phyloP scores from a whole-genome alignment of 495 filamentous ascomycete genomes.

The Hyaloscypha finlandica region DNA sequence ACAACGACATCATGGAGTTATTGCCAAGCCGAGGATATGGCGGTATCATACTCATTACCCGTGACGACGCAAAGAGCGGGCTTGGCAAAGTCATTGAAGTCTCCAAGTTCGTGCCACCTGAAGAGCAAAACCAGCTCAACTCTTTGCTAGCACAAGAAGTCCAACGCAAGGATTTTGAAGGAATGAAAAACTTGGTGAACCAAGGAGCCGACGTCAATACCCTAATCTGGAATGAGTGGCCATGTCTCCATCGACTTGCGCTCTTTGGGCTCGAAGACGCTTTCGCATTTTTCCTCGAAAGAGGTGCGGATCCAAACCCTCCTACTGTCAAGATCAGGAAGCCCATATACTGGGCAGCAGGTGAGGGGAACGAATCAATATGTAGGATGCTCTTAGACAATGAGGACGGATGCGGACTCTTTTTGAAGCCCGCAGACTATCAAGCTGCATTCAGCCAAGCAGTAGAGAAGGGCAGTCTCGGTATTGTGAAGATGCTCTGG shows the following conservation, averaged over 20 bases:
- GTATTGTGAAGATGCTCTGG: slow-evolving; percentile 15
- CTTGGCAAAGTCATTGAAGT: slow-evolving; percentile 18
- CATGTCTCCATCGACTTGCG: slow-evolving; percentile 19
- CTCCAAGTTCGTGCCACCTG: slow-evolving; percentile 16
- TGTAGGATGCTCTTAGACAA: slow-evolving; percentile 18
- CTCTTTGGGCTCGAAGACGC: slow-evolving; percentile 22
- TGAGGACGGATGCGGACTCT: slow-evolving; percentile 7
- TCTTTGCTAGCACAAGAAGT: slow-evolving; percentile 15
- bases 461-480: slow-evolving; percentile 14
- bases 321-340: slow-evolving; percentile 9
- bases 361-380: slow-evolving; percentile 9
- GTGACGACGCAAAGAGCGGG: slow-evolving; percentile 1
- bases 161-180: slow-evolving; percentile 15
- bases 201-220: slow-evolving; percentile 27
- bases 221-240: slow-evolving; percentile 23
- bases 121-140: slow-evolving; percentile 19
- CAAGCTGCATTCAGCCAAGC: slow-evolving; percentile 22
- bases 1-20: slow-evolving; percentile 23
- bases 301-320: slow-evolving; percentile 28
- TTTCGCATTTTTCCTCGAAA: slow-evolving; percentile 19
- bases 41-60: slow-evolving; percentile 24
- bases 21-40: slow-evolving; percentile 22
- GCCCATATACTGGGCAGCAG: slow-evolving; percentile 20
- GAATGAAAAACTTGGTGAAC: slow-evolving; percentile 15
- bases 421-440: slow-evolving; percentile 11